Conservation (phyloP, 2,329 filamentous ascomycete genomes). For the Sporothrix luriei region DNA sequence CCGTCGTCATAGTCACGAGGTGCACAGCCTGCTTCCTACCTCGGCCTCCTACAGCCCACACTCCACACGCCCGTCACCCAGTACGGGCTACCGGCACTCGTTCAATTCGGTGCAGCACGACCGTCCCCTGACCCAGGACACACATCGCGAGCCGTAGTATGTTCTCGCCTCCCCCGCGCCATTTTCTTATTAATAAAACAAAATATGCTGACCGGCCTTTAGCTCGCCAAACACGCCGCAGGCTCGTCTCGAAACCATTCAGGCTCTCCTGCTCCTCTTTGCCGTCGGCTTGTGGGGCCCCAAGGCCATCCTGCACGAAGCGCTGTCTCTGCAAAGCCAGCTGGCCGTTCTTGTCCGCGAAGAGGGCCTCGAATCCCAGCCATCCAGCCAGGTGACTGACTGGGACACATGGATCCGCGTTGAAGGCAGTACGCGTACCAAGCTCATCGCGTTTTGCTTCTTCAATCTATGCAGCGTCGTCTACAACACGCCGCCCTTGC, state of each 20-base stretch:
- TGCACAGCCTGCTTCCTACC: conserved; percentile 59
- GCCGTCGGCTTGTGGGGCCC: conserved; percentile 64
- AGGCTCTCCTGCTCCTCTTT: conserved; percentile 63
- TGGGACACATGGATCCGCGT: conserved; percentile 64
- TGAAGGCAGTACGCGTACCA: conserved; percentile 60
- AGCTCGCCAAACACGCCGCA: conserved; percentile 63
- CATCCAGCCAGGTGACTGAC: conserved; percentile 51
- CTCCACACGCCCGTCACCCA: conserved; percentile 61
- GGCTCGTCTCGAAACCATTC: conserved; percentile 65
- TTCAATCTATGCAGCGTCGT: conserved; percentile 65
- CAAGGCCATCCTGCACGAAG: conserved; percentile 62
- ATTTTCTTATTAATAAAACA: background rate
- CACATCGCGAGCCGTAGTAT: conserved; percentile 62
- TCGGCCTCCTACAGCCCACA: conserved; percentile 62
- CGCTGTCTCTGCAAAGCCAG: conserved; percentile 61
- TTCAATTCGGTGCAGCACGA: conserved; percentile 62
- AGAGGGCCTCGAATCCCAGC: conserved; percentile 56
- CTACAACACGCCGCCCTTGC: conserved; percentile 61
- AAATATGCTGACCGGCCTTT: background rate
- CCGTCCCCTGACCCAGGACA: conserved; percentile 59
- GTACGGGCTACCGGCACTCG: conserved; percentile 59
- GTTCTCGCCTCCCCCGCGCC: conserved; percentile 37
- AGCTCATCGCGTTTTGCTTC: conserved; percentile 63
- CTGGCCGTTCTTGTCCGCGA: conserved; percentile 61
- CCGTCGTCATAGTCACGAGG: conserved; percentile 58